phyloP scores from a whole-genome alignment of 2,329 filamentous ascomycete species.

The Exophiala spinifera region DNA sequence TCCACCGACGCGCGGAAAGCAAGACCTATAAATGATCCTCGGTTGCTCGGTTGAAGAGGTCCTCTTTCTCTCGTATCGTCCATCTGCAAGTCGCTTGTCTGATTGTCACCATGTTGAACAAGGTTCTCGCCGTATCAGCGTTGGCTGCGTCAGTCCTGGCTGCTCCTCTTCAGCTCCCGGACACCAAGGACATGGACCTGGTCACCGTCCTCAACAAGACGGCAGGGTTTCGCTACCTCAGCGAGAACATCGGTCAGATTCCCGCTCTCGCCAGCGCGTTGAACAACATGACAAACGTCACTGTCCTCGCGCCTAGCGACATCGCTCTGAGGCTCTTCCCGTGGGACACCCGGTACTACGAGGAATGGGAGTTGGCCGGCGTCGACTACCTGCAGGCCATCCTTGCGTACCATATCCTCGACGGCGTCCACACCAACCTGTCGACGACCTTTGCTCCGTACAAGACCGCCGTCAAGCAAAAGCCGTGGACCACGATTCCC shows the following conservation, averaged over 20 bases:
- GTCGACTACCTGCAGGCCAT: constrained; percentile 40
- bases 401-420: constrained; percentile 58
- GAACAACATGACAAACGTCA: constrained; percentile 47
- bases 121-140: constrained; percentile 1
- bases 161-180: constrained; percentile 1
- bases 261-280: constrained; percentile 2
- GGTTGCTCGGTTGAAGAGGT: not conserved
- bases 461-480: constrained; percentile 50
- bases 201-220: constrained; percentile 9
- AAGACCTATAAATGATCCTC: constrained; percentile 4
- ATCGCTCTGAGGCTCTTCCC: constrained; percentile 42
- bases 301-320: constrained; percentile 57
- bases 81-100: not conserved
- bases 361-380: constrained; percentile 26
- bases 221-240: constrained; percentile 5
- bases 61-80: not conserved
- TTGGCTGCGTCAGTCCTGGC: constrained; percentile 5
- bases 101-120: not conserved
- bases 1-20: not conserved
- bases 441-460: constrained; percentile 40
- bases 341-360: constrained; percentile 33
- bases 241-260: constrained; percentile 1
- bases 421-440: constrained; percentile 44
- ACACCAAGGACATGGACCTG: constrained; percentile 6
- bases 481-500: constrained; percentile 56